Percentiles rank a stretch among this genome's conserved stretches.
phyloP scores from a whole-genome alignment of 495 filamentous ascomycete species.

The Annulohypoxylon maeteangense region DNA sequence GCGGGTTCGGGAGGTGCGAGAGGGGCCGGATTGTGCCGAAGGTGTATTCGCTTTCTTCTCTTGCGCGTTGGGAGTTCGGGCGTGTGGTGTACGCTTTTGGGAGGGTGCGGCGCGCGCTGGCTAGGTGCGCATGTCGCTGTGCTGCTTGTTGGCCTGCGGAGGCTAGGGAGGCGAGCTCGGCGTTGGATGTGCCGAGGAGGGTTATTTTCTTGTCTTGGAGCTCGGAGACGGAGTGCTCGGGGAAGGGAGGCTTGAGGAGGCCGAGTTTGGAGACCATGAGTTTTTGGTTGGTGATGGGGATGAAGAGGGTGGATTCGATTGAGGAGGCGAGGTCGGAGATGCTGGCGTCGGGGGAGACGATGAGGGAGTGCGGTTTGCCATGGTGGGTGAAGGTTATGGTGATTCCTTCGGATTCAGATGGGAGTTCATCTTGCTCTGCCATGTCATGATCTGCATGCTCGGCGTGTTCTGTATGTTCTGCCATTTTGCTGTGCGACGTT shows the following conservation, averaged over 20 bases:
- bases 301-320: conserved; percentile 66
- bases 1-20: conserved; percentile 78
- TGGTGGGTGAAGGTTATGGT: conserved; percentile 68
- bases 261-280: conserved; percentile 76
- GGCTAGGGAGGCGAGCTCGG: conserved; percentile 62
- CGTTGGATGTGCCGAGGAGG: conserved; percentile 68
- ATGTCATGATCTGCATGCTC: conserved; percentile 32
- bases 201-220: conserved; percentile 67
- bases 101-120: conserved; percentile 48
- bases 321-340: conserved; percentile 69
- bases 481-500: conserved; percentile 4
- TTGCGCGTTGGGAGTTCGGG: conserved; percentile 42
- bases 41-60: conserved; percentile 74
- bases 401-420: conserved; percentile 43
- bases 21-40: conserved; percentile 84
- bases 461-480: not conserved
- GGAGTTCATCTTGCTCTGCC: conserved; percentile 30
- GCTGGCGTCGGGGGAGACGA: conserved; percentile 59
- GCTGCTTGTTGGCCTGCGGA: conserved; percentile 53
- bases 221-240: conserved; percentile 56
- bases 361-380: conserved; percentile 57
- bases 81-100: conserved; percentile 38
- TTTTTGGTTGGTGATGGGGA: conserved; percentile 78
- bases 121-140: conserved; percentile 52
- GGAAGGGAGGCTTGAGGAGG: conserved; percentile 68